phyloP scores from a whole-genome alignment of 2,329 filamentous ascomycete species.

The Trichoderma citrinoviride region DNA sequence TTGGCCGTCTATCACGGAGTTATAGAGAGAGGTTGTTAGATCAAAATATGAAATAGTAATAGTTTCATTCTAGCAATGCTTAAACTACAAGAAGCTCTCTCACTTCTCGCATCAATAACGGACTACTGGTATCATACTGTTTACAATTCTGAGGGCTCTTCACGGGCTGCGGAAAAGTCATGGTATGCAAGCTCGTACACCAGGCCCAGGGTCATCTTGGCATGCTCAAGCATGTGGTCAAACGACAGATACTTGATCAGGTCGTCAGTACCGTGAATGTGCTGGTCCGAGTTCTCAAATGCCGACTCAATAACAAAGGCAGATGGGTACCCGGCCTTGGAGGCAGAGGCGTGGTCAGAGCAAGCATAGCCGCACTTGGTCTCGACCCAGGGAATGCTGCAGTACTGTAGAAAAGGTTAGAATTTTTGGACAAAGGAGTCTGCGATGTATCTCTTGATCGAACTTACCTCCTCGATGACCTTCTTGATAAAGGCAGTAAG shows the following conservation, averaged over 20 bases:
- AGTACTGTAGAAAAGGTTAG: conserved; percentile 58
- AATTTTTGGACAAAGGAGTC: not conserved
- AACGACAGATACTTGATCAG: conserved; percentile 72
- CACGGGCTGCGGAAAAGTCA: conserved; percentile 51
- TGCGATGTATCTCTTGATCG: not conserved
- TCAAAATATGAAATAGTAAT: not conserved
- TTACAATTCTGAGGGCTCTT: not conserved
- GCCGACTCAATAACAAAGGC: conserved; percentile 75
- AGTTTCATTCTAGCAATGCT: not conserved
- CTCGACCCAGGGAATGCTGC: conserved; percentile 79
- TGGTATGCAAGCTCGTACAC: conserved; percentile 82
- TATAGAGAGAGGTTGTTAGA: no score
- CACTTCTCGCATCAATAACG: not conserved
- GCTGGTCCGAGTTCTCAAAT: conserved; percentile 63
- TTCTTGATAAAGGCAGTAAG: conserved; percentile 90
- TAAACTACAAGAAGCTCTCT: not conserved
- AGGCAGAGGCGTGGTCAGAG: conserved; percentile 70
- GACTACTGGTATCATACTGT: not conserved
- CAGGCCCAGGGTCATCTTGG: conserved; percentile 76
- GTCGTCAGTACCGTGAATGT: conserved; percentile 70
- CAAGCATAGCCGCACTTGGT: conserved; percentile 89
- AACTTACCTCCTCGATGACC: conserved; percentile 60
- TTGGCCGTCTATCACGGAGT: not conserved
- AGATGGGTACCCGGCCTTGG: conserved; percentile 70
- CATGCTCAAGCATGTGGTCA: conserved; percentile 90